phyloP scores from a whole-genome alignment of 176 grass and related monocot species.

The Zoysia pacifica region DNA sequence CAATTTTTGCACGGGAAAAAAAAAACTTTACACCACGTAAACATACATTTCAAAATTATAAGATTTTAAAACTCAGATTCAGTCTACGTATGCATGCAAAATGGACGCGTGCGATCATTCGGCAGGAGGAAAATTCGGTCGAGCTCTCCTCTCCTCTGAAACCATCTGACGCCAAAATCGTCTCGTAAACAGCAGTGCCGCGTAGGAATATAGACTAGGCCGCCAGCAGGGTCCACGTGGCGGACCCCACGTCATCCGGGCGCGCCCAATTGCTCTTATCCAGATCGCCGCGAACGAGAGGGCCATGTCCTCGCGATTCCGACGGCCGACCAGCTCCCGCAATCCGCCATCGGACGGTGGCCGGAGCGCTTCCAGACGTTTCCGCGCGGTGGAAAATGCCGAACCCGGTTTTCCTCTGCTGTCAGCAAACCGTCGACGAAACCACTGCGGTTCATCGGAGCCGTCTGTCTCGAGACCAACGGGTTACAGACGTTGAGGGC shows the following conservation, averaged over 20 bases:
- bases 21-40: neutral
- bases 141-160: neutral
- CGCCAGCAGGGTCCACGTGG: neutral
- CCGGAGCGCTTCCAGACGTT: slow-evolving; percentile 4
- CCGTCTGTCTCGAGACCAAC: slow-evolving; percentile 16
- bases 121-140: neutral
- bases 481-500: neutral
- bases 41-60: neutral
- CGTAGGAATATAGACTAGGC: neutral
- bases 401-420: neutral
- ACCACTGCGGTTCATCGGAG: neutral
- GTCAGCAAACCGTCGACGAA: neutral
- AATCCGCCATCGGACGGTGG: slow-evolving; percentile 35
- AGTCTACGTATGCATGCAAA: neutral
- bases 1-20: neutral
- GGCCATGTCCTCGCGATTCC: neutral
- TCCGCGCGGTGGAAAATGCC: slow-evolving; percentile 9
- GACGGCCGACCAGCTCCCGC: slow-evolving; percentile 16
- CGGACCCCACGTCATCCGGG: slow-evolving; percentile 36
- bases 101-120: neutral
- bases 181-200: neutral
- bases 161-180: neutral
- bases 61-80: neutral
- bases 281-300: slow-evolving; percentile 27
- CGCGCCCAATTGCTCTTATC: slow-evolving; percentile 52